These are phyloP conservation scores for Mucuna pruriens DNA, from an alignment of 306 rosid genomes.

Conservation along the genomic window DNA sequence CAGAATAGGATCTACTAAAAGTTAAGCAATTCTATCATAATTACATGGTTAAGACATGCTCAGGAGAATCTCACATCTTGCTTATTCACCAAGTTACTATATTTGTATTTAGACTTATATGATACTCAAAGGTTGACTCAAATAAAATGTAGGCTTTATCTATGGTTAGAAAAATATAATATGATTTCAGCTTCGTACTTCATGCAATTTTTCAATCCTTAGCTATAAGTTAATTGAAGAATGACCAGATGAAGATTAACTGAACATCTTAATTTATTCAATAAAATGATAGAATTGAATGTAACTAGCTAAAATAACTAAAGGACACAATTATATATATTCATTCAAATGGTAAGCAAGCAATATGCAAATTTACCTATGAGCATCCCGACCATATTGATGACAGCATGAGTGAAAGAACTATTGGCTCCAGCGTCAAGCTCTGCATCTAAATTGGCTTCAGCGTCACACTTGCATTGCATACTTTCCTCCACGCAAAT, in stretches of 20 bases:
- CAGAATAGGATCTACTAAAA: no score
- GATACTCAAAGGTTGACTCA: no score
- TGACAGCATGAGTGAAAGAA: constrained; percentile 60
- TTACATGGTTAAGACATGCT: no score
- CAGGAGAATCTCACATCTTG: no score
- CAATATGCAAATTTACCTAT: constrained; percentile 48
- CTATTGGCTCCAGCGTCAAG: constrained; percentile 46
- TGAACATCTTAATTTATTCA: background rate
- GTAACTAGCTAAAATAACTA: background rate
- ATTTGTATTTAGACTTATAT: no score
- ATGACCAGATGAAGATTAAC: background rate
- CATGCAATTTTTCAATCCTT: background rate
- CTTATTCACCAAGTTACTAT: no score
- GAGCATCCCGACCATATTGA: constrained; percentile 83
- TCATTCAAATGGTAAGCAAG: background rate
- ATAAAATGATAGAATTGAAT: background rate
- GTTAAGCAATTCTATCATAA: no score
- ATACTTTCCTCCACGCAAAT: constrained; percentile 57
- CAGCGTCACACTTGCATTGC: constrained; percentile 38
- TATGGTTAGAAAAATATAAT: no score
- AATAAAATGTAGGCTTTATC: no score
- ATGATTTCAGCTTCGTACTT: no score
- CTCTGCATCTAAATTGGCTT: background rate
- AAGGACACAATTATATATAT: background rate
- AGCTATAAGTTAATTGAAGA: no score